A percentile compares a stretch with the other conserved stretches of the same genome.
Evolutionary conservation across 1,284 basidiomycete species (phyloP).

Genomic region (Cutaneotrichosporon cutaneum): DNA sequence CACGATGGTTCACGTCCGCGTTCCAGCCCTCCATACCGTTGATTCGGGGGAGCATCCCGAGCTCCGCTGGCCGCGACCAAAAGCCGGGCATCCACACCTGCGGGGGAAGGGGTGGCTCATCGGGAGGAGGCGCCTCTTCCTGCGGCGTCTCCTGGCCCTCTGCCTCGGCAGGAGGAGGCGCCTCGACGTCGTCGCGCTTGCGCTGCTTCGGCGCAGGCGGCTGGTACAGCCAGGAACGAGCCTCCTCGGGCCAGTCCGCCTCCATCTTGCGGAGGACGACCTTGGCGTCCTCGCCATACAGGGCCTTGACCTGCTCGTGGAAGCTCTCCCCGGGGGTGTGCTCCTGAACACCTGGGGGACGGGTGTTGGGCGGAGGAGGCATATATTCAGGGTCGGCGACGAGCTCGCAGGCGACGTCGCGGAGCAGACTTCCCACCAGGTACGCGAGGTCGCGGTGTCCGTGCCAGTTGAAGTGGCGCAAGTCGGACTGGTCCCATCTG

Average conservation of each 20-base stretch:
- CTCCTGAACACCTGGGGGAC: background rate
- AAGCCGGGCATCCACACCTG: slow-evolving; percentile 30
- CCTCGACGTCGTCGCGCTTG: slow-evolving; percentile 3
- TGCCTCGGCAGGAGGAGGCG: slow-evolving; percentile 15
- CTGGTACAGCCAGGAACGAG: slow-evolving; percentile 28
- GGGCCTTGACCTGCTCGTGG: slow-evolving; percentile 5
- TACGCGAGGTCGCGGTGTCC: slow-evolving; percentile 49
- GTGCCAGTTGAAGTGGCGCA: slow-evolving; percentile 45
- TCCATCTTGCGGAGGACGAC: slow-evolving; percentile 13
- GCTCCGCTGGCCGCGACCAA: slow-evolving; percentile 39
- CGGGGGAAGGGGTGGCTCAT: slow-evolving; percentile 1
- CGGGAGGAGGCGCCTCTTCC: background rate
- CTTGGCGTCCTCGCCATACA: slow-evolving; percentile 9
- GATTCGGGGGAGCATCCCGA: slow-evolving; percentile 45
- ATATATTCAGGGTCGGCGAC: slow-evolving; percentile 27
- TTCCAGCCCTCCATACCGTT: slow-evolving; percentile 45
- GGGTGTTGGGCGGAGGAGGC: slow-evolving; percentile 6
- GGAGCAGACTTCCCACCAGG: slow-evolving; percentile 42
- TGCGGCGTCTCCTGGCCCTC: slow-evolving; percentile 4
- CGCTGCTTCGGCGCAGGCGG: background rate
- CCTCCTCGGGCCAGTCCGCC: slow-evolving; percentile 31
- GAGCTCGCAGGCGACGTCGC: slow-evolving; percentile 45
- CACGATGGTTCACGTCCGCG: slow-evolving; percentile 28
- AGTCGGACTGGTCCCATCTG: slow-evolving; percentile 50
- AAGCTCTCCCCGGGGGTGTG: slow-evolving; percentile 1